These are phyloP conservation scores for Zasmidium citrigriseum DNA, from an alignment of 2,329 filamentous ascomycete genomes.

Conservation along the genomic window DNA sequence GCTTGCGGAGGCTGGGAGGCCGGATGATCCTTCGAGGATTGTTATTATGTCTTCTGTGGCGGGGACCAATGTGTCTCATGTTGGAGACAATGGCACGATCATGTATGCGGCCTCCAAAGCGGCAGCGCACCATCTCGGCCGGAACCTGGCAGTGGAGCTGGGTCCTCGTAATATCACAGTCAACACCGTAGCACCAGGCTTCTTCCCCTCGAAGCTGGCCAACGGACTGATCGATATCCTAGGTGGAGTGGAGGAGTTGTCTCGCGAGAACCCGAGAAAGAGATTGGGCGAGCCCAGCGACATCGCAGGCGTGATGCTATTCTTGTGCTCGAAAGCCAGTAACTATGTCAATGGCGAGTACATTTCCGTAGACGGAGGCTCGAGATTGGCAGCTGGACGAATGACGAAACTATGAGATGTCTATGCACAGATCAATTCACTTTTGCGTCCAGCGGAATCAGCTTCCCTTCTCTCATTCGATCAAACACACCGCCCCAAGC, in stretches of 20 bases:
- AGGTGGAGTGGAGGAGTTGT: slow-evolving; percentile 67
- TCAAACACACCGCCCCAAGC: slow-evolving; percentile 48
- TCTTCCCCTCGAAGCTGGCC: slow-evolving; percentile 70
- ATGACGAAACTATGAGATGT: slow-evolving; percentile 25
- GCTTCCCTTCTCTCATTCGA: slow-evolving; percentile 43
- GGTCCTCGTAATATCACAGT: slow-evolving; percentile 77
- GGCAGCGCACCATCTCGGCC: slow-evolving; percentile 77
- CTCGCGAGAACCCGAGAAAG: slow-evolving; percentile 62
- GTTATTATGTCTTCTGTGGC: slow-evolving; percentile 82
- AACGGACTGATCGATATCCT: slow-evolving; percentile 68
- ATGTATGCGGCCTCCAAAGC: slow-evolving; percentile 87
- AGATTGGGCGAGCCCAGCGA: slow-evolving; percentile 72
- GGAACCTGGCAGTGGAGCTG: slow-evolving; percentile 79
- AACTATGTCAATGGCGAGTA: slow-evolving; percentile 71
- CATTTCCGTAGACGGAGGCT: slow-evolving; percentile 69
- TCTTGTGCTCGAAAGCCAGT: slow-evolving; percentile 65
- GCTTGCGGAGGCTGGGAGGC: slow-evolving; percentile 61
- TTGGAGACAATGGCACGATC: slow-evolving; percentile 72
- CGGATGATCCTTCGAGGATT: slow-evolving; percentile 70
- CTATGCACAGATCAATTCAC: slow-evolving; percentile 2
- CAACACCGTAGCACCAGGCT: slow-evolving; percentile 67
- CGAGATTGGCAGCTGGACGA: slow-evolving; percentile 22
- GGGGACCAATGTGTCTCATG: slow-evolving; percentile 70
- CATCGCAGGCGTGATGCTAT: slow-evolving; percentile 75
- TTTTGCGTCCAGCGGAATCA: slow-evolving; percentile 37